phyloP scores from a whole-genome alignment of 2,329 filamentous ascomycete genomes.

The Rhinocladiella similis region DNA sequence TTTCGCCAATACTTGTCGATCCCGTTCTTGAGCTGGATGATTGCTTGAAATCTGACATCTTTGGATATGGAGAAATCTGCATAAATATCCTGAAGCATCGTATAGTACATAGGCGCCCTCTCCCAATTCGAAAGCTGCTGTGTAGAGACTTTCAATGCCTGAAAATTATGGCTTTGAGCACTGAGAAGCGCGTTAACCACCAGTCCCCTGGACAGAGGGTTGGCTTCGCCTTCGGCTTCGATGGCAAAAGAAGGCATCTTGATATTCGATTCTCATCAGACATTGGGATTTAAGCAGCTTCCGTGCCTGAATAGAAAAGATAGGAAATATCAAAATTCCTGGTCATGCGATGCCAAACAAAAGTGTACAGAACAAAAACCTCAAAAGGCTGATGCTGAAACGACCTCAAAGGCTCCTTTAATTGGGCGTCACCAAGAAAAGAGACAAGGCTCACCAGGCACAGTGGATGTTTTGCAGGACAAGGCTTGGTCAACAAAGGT shows the following conservation, averaged over 20 bases:
- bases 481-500: background rate
- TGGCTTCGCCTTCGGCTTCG: constrained; percentile 65
- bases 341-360: background rate
- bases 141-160: constrained; percentile 59
- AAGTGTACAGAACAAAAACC: background rate
- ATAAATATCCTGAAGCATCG: constrained; percentile 74
- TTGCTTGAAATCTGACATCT: constrained; percentile 81
- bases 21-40: constrained; percentile 95
- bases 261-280: background rate
- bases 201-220: constrained; percentile 63
- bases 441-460: too few relatives aligned
- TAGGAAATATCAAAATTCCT: too few relatives aligned
- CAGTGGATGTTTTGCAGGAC: background rate
- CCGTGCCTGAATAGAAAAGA: too few relatives aligned
- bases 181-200: constrained; percentile 65
- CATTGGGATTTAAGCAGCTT: background rate
- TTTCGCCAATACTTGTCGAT: constrained; percentile 94
- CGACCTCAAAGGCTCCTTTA: background rate
- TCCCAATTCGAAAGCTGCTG: constrained; percentile 75
- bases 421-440: background rate
- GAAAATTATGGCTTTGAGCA: constrained; percentile 52
- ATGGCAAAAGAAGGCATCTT: constrained; percentile 31
- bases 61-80: constrained; percentile 74
- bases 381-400: background rate
- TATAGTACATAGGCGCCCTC: constrained; percentile 64